Base-by-base conservation (phyloP, 768 basidiomycete species). In the Tephrocybe sp. region DNA sequence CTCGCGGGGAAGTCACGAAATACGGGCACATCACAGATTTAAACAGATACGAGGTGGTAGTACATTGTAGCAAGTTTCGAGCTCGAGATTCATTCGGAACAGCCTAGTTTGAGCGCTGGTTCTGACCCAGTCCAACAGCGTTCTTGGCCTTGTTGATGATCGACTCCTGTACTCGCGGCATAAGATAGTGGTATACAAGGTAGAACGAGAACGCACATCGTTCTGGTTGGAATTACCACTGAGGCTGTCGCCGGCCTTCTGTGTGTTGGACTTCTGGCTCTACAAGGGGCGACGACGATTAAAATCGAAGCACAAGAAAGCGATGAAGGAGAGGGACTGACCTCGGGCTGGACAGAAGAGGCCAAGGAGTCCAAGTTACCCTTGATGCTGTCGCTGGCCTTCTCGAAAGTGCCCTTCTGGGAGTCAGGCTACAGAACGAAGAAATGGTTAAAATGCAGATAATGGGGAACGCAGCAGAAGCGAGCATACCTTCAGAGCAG, bases 381-480 rank as follows among this genome's bases (percentile, higher is more conserved):
- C 59, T 79, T 80, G 56, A 75, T 6, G 31, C 58, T 63, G 67
- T 84, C 83, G 40, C 73, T 63, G 8, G 70, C 54, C 19, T 80
- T 71, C 71, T 85, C 82, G 24, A 72, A 65, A 47, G 66, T 69
- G n/a, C 70, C 52, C 70, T 85, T 84, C 70, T 83, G 69, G 26
- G 76, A 78, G 55, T 84, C 82, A 57, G 82, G 81, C 81, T 83
- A 43, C 4, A 50, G 26, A 42, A 39, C 12, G 27, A 26, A 36
- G 49, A 19, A 39, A 35, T 47, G n/a, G n/a, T n/a, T n/a, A n/a
- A n/a, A n/a, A n/a, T n/a, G n/a, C 8, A 39, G 27, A 44, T 11
- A 13, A 18, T 26, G 26, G 27, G 18, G 4, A 22, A 37, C 9
- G 22, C 30, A 26, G 9, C 21, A 7, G 12, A 3, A 16, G 28